Conservation (phyloP, 805 yeast species). For the Cyberlindnera sargentensis region DNA sequence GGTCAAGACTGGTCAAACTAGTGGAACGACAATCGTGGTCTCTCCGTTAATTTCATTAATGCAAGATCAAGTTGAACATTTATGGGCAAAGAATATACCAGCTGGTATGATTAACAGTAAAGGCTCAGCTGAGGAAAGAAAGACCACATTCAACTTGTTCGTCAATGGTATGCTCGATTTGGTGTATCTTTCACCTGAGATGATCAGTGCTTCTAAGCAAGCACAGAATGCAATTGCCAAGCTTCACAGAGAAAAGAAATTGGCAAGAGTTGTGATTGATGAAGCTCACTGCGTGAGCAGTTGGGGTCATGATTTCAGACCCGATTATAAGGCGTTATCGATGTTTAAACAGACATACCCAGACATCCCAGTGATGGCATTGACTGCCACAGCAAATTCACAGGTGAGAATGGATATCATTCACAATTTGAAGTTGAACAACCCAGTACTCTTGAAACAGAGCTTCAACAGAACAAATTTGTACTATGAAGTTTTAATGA, state of each 20-base stretch:
- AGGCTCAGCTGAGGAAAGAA: constrained; percentile 55
- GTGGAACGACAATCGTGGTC: constrained; percentile 84
- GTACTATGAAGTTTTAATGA: constrained; percentile 67
- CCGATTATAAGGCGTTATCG: constrained; percentile 82
- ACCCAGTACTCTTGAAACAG: constrained; percentile 68
- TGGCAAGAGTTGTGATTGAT: constrained; percentile 89
- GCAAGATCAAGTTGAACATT: constrained; percentile 94
- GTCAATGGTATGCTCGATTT: constrained; percentile 62
- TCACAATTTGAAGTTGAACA: constrained; percentile 59
- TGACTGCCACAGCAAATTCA: constrained; percentile 95
- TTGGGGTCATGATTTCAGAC: constrained; percentile 98
- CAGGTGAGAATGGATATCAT: constrained; percentile 82
- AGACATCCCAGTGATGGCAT: constrained; percentile 83
- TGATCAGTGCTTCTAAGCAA: constrained; percentile 70
- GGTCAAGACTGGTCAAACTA: constrained; percentile 62
- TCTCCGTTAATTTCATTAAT: constrained; percentile 93
- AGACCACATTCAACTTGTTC: constrained; percentile 53
- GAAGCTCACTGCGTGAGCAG: constrained; percentile 98
- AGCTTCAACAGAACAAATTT: constrained; percentile 89
- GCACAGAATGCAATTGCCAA: constrained; percentile 56
- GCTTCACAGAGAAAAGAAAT: constrained; percentile 44
- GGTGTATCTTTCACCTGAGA: constrained; percentile 90
- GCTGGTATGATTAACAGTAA: constrained; percentile 89
- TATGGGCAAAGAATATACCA: constrained; percentile 54
- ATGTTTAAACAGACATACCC: constrained; percentile 71